phyloP scores from a whole-genome alignment of 176 grass and related monocot genomes.

The Chrysopogon serrulatus region DNA sequence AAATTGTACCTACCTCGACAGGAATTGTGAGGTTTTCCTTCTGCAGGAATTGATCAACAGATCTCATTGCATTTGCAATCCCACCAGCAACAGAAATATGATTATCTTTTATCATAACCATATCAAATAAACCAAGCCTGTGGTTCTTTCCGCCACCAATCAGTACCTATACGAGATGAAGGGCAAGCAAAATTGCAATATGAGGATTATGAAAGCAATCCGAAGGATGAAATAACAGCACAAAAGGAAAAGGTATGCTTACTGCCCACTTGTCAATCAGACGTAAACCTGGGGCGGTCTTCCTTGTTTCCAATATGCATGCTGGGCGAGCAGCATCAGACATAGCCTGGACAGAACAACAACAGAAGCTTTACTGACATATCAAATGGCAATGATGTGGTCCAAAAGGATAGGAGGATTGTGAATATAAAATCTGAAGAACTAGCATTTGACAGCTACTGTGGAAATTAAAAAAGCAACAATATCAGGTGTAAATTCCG shows the following conservation, averaged over 20 bases:
- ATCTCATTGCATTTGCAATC: slow-evolving; percentile 75
- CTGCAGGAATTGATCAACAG: slow-evolving; percentile 71
- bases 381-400: not conserved
- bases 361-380: not conserved
- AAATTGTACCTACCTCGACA: slow-evolving; percentile 86
- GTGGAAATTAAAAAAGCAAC: not conserved
- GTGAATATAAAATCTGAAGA: not conserved
- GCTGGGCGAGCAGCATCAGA: slow-evolving; percentile 82
- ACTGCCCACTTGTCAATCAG: slow-evolving; percentile 95
- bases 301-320: slow-evolving; percentile 89
- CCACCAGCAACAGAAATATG: slow-evolving; percentile 94
- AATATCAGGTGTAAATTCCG: not conserved
- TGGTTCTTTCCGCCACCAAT: slow-evolving; percentile 98
- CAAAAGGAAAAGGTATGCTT: slow-evolving; percentile 23
- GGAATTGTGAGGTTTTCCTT: slow-evolving; percentile 71
- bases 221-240: slow-evolving; percentile 3
- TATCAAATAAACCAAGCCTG: slow-evolving; percentile 97
- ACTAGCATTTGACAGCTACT: not conserved
- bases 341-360: slow-evolving; percentile 57
- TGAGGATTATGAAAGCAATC: not conserved
- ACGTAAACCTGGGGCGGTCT: slow-evolving; percentile 94
- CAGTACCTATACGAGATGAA: slow-evolving; percentile 49
- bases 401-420: not conserved
- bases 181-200: not conserved
- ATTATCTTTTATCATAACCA: slow-evolving; percentile 99